Evolutionary conservation across 2,329 filamentous ascomycete genomes (phyloP).

Genomic region (Fragosphaeria purpurea): DNA sequence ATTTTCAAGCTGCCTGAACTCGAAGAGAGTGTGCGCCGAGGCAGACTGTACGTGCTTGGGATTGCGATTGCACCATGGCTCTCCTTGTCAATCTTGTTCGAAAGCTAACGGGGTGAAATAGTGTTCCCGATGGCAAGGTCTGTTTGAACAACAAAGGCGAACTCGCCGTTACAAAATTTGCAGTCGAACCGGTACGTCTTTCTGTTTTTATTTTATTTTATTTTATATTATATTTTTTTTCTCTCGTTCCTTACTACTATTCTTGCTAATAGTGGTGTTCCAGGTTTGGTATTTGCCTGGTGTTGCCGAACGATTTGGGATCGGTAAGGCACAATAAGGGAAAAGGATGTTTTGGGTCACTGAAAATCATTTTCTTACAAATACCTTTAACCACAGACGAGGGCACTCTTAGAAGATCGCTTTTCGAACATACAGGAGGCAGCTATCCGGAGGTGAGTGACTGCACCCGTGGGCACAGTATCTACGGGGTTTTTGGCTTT

Average conservation of each 20-base stretch:
- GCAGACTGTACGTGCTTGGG: slow-evolving; percentile 47
- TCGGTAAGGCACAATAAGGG: slow-evolving; percentile 44
- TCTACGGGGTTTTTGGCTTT: not conserved
- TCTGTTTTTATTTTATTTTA: slow-evolving; percentile 1
- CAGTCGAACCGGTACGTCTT: slow-evolving; percentile 73
- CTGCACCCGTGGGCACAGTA: not conserved
- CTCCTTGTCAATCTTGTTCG: not conserved
- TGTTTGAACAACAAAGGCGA: slow-evolving; percentile 80
- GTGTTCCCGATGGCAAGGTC: slow-evolving; percentile 72
- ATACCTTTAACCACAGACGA: slow-evolving; percentile 50
- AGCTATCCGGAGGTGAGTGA: slow-evolving; percentile 70
- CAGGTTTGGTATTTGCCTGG: slow-evolving; percentile 73
- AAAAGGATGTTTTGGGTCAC: too few species aligned
- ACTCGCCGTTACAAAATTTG: slow-evolving; percentile 89
- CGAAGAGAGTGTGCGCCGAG: slow-evolving; percentile 73
- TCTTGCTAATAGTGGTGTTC: not conserved
- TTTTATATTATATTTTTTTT: not conserved
- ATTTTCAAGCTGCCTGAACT: slow-evolving; percentile 65
- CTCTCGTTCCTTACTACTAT: too few species aligned
- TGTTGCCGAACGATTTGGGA: slow-evolving; percentile 86
- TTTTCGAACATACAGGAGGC: slow-evolving; percentile 93
- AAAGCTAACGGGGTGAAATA: slow-evolving; percentile 13
- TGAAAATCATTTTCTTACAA: not conserved
- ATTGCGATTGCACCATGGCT: not conserved
- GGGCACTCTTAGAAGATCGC: slow-evolving; percentile 68